Base-by-base conservation (phyloP, 352 stramenopile species). In the Peronosclerospora sorghi region DNA sequence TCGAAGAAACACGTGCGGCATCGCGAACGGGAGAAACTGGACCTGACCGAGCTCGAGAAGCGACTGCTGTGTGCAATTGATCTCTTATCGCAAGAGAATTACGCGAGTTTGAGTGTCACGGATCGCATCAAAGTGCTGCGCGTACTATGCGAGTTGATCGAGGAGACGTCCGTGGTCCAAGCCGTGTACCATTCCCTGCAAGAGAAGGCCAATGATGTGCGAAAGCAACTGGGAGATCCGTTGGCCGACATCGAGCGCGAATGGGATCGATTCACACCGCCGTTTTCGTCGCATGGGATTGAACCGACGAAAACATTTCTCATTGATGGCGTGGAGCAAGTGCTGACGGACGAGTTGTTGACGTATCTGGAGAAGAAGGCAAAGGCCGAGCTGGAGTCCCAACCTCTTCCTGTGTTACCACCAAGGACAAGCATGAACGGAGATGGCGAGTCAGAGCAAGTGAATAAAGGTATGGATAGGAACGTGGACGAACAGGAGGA, bases 311-410 rank as follows among this genome's bases (percentile, higher is more conserved):
- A 69, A 15, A 73, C 63, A 10, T 86, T 91, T 19, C 75, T 83
- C 36, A 72, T 88, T 32, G 71, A 91, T 52, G 71, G 78, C 0
- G 64, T 76, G 7, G 68, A 84, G 21, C 73, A 68, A 38, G 71
- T 84, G 0, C 48, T 91, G 9, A 85, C 75, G 1, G 75, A 88
- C 30, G 70, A 85, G 14, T 38, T 91, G 5, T 47, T 91, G 10
- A 50, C 58, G 4, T 83, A 85, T 44, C 44, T 91, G 14, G 63
- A 86, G 34, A 65, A 73, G 8, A 83, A 83, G 32, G 64, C 68
- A 17, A 48, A 65, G 7, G 78, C 78, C 17, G 73, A 88, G 37
- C 45, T 83, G 1, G 68, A 91, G 14, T 60, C 60, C 18, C 41
- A 45, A 18, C 55, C 64, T 34, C 41, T 84, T 32, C 70, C 78